Conservation (phyloP, 2,329 filamentous ascomycete species). For the Alternaria atra region DNA sequence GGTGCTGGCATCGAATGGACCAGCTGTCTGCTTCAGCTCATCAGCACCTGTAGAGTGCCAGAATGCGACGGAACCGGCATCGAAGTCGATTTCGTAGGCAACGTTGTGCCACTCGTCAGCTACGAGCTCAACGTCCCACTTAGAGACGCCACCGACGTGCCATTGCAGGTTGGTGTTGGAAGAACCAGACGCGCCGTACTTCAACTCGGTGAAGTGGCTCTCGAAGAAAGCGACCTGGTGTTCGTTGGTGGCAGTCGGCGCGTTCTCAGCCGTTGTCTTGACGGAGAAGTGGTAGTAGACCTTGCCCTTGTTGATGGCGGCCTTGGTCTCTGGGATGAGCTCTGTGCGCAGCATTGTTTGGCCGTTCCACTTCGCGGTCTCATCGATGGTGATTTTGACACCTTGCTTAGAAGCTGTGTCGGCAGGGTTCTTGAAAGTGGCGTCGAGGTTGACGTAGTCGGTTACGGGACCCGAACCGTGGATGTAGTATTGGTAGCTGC, state of each 20-base stretch:
- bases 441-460: constrained; percentile 69
- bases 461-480: constrained; percentile 68
- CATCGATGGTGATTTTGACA: constrained; percentile 72
- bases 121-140: constrained; percentile 70
- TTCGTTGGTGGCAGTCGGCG: constrained; percentile 69
- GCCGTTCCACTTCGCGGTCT: constrained; percentile 74
- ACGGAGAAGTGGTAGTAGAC: constrained; percentile 78
- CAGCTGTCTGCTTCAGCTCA: constrained; percentile 65
- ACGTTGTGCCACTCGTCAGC: constrained; percentile 77
- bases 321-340: constrained; percentile 74
- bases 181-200: constrained; percentile 65
- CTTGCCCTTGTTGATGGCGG: constrained; percentile 70
- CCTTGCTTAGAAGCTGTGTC: constrained; percentile 69
- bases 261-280: constrained; percentile 65
- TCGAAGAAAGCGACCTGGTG: constrained; percentile 74
- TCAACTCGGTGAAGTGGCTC: constrained; percentile 78
- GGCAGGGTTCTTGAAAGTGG: constrained; percentile 70
- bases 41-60: constrained; percentile 73
- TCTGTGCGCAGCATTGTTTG: constrained; percentile 76
- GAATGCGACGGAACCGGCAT: constrained; percentile 68
- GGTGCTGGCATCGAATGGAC: constrained; percentile 67
- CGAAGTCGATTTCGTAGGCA: constrained; percentile 77
- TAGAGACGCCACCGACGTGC: constrained; percentile 66
- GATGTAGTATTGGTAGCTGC: constrained; percentile 80
- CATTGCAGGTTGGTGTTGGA: constrained; percentile 67